Evolutionary conservation across 2,329 filamentous ascomycete species (phyloP), one percentile per base, ranked within the genome.

Genomic region (Alternaria triticina): DNA sequence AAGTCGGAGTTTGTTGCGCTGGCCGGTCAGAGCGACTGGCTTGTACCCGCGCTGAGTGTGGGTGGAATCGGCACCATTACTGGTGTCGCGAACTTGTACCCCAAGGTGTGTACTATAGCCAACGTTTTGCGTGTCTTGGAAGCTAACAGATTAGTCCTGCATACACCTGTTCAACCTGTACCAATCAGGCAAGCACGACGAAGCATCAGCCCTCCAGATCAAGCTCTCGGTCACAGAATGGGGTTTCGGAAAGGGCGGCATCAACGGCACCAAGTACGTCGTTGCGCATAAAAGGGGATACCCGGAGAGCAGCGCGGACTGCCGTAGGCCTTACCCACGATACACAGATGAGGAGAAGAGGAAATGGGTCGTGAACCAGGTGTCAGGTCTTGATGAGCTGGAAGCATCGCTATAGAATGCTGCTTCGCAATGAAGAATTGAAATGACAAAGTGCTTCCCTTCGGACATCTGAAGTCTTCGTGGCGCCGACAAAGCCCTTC

Each of bases 81-180:
- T 0, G 88, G 87, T 4, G 86, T 90, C 65, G 89, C 84, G 25
- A 90, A 91, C 66, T 80, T 90, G 3, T 88, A 86, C 69, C 88
- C 88, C 9, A 84, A 83, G 72, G 78, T 74, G 74, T 54, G 66
- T 46, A 1, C 4, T 52, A 13, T 46, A 6, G 12, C 22, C 22
- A 6, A 47, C 1, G 20, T 17, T 22, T 36, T 17, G 13, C n/a
- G 45, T 22, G 5, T 36, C 1, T 22, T 11, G 22, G 13, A 49
- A n/a, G 33, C 64, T 70, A 62, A 70, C 43, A 56, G 3, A 3
- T 11, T 20, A 75, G 73, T 69, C 75, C n/a, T 86, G 83, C 70
- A 76, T 87, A 52, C 71, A 77, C 8, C 67, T 76, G 77, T 86
- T 81, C 73, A 77, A 86, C 59, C 78, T 87, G 13, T 86, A 81